Evolutionary conservation across 129 eudicot species (phyloP), one percentile per base, ranked within the genome.

Genomic region (Smallanthus sonchifolius): DNA sequence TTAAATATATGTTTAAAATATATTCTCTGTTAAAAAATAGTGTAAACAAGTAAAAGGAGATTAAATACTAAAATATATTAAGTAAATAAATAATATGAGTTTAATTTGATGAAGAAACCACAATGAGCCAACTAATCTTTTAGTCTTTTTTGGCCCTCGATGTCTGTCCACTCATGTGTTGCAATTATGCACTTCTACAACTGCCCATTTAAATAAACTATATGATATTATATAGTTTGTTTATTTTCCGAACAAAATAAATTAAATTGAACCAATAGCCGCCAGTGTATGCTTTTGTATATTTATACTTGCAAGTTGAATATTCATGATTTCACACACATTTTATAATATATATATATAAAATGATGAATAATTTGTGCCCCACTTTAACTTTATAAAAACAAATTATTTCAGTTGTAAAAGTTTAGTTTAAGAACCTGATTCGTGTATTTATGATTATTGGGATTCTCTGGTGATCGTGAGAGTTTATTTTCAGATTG

Each of bases 261-360:
- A 57, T 20, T 39, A 28, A 10, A 30, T 40, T 24, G 28, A 54
- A 15, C 43, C 34, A 24, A 14, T 72, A 73, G 77, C 77, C 69
- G 77, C 77, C 77, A 6, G 75, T 28, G 77, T 7, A 55, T 36
- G 75, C 75, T 70, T 49, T 72, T 19, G 30, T 37, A 40, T 72
- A 57, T 16, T 55, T 56, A 5, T 55, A 8, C 40, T 6, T 40
- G 10, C 40, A 72, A 72, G 43, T 57, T 72, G 76, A 57, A 55
- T 19, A 14, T 38, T 56, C 66, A 72, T 55, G 51, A 72, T 72
- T 72, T 72, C 76, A 72, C 66, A 57, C 66, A 72, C 30, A 3
- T 66, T 6, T 28, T 59, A 8, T 28, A 24, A 24, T 24, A 28
- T 57, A n/a, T n/a, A n/a, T n/a, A 24, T 57, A 3, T 11, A 57